phyloP scores from a whole-genome alignment of 495 filamentous ascomycete species.

The Daldinia childiae region DNA sequence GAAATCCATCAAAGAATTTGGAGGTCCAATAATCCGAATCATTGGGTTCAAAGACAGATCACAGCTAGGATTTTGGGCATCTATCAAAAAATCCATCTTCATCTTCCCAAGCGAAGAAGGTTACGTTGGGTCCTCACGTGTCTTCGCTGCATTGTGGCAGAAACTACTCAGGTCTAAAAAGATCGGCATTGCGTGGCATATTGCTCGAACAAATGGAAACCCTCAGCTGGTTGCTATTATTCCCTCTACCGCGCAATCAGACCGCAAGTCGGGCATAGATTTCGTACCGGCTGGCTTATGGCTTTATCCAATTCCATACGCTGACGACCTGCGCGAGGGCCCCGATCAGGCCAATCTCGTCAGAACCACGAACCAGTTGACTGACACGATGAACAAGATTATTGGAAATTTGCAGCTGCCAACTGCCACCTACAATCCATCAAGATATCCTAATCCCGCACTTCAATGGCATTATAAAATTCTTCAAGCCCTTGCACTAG shows the following conservation, averaged over 20 bases:
- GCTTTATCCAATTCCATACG: slow-evolving; percentile 87
- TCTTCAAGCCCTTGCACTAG: slow-evolving; percentile 88
- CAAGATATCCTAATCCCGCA: slow-evolving; percentile 90
- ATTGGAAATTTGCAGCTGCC: slow-evolving; percentile 91
- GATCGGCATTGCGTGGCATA: slow-evolving; percentile 87
- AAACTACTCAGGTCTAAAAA: slow-evolving; percentile 82
- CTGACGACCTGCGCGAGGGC: slow-evolving; percentile 85
- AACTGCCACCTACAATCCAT: slow-evolving; percentile 80
- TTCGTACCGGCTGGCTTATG: slow-evolving; percentile 86
- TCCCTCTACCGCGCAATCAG: slow-evolving; percentile 72
- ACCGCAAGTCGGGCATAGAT: slow-evolving; percentile 68
- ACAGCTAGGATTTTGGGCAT: slow-evolving; percentile 84
- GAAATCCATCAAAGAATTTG: slow-evolving; percentile 75
- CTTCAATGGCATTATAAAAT: slow-evolving; percentile 99
- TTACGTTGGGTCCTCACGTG: slow-evolving; percentile 88
- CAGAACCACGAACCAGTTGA: slow-evolving; percentile 73
- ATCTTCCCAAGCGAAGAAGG: slow-evolving; percentile 94
- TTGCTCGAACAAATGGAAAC: slow-evolving; percentile 79
- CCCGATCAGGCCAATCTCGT: slow-evolving; percentile 63
- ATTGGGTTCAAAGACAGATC: slow-evolving; percentile 91
- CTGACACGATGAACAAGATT: slow-evolving; percentile 81
- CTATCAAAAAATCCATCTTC: slow-evolving; percentile 83
- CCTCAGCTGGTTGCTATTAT: slow-evolving; percentile 84
- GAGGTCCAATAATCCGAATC: slow-evolving; percentile 82
- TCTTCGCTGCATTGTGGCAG: slow-evolving; percentile 90